These are phyloP conservation scores for Aspergillus nomiae DNA, from an alignment of 2,329 filamentous ascomycete species.

Conservation along the genomic window DNA sequence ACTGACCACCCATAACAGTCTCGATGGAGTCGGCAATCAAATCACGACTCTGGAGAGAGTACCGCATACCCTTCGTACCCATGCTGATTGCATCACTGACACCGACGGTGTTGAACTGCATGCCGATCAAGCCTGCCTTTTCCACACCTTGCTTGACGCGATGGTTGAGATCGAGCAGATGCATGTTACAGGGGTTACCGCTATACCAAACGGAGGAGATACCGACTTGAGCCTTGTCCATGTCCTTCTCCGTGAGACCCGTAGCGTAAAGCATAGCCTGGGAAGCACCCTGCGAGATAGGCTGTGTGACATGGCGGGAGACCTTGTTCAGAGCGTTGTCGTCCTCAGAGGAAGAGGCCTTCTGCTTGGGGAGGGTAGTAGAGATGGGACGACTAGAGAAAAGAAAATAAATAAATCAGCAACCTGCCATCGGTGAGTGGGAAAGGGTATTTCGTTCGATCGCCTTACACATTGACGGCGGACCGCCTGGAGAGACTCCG, in stretches of 20 bases:
- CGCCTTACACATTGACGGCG: constrained; percentile 13
- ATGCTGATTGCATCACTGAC: constrained; percentile 98
- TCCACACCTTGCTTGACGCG: constrained; percentile 72
- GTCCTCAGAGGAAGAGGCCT: constrained; percentile 47
- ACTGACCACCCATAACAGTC: constrained; percentile 98
- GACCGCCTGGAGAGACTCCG: constrained; percentile 22
- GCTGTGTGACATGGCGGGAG: constrained; percentile 85
- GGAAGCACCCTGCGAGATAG: constrained; percentile 96
- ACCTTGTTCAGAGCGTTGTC: constrained; percentile 72
- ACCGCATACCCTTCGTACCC: constrained; percentile 97
- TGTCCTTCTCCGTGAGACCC: constrained; percentile 79
- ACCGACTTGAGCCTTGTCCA: constrained; percentile 96
- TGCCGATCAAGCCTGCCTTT: constrained; percentile 79
- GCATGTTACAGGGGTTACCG: constrained; percentile 99
- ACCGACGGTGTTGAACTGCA: constrained; percentile 99
- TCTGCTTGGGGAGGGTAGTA: constrained; percentile 50
- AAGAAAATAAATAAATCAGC: not conserved
- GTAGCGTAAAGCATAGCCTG: constrained; percentile 99
- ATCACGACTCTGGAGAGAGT: constrained; percentile 90
- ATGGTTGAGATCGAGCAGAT: constrained; percentile 85
- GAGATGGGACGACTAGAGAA: constrained; percentile 37
- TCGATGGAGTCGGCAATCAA: constrained; percentile 98
- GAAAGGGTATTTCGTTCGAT: not conserved
- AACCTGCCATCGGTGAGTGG: not conserved
- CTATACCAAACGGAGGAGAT: constrained; percentile 98